Conservation (phyloP, 257 asterid genomes). For the Sherardia arvensis region DNA sequence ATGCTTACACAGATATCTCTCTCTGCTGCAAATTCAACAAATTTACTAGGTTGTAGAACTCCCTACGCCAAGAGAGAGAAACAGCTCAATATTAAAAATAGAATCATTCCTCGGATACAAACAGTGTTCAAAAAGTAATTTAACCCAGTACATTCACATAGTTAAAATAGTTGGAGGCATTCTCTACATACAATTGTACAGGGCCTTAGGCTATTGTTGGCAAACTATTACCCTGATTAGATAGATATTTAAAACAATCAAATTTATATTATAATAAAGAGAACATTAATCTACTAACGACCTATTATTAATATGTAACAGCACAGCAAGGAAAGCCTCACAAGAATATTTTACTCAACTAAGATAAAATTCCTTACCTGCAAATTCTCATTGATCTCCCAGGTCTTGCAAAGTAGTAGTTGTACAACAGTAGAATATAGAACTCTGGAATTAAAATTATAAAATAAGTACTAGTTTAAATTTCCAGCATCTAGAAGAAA, state of each 20-base stretch:
- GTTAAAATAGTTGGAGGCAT: neutral
- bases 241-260: neutral
- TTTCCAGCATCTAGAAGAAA: neutral
- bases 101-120: neutral
- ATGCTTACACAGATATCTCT: constrained; percentile 54
- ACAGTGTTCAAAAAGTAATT: neutral
- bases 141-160: neutral
- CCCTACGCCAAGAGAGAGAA: constrained; percentile 42
- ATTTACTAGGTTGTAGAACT: constrained; percentile 51
- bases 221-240: neutral
- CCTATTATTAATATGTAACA: neutral
- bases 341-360: neutral
- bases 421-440: constrained; percentile 78
- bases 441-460: constrained; percentile 36
- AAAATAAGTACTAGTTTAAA: constrained; percentile 2
- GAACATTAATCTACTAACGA: neutral
- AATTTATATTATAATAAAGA: too few relatives aligned
- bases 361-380: constrained; percentile 43
- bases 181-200: too few relatives aligned
- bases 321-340: neutral
- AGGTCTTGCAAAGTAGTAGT: constrained; percentile 78
- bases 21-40: constrained; percentile 42
- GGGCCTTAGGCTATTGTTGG: too few relatives aligned
- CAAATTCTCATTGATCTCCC: constrained; percentile 88
- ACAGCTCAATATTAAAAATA: neutral